Evolutionary conservation across 345 rosid species (phyloP), one percentile per base, ranked within the genome.

Genomic region (Psidium guajava): DNA sequence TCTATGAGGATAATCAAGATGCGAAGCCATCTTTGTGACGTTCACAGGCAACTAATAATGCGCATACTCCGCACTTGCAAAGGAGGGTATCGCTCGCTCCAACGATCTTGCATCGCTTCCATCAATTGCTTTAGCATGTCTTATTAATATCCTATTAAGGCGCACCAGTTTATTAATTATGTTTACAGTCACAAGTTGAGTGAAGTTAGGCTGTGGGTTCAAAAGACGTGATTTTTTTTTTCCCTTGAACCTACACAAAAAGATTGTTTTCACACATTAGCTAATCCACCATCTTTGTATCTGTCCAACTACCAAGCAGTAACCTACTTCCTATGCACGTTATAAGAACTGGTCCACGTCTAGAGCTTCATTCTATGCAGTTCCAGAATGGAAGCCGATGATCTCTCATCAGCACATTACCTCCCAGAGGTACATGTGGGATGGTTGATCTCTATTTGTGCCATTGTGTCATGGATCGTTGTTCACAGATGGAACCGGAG

Each of bases 401-500:
- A 47, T 55, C 85, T 55, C 22, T 53, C n/a, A 47, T 56, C 11
- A n/a, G 36, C 59, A 47, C 21, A 28, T 32, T 55, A 16, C 25
- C 27, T 49, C 53, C n/a, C 36, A 40, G 52, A 49, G 22, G 54
- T 27, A 25, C 59, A 7, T 22, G 49, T 16, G 32, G 85, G 85
- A 55, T 57, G 87, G 36, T 57, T 89, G 85, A 86, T 91, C 86
- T 20, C 89, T 82, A 89, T 86, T 90, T 92, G 92, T 87, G 82
- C 88, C 87, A n/a, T 94, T 47, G 54, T 88, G 81, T 91, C 97
- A 52, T 95, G 95, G 96, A 86, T 97, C 61, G 89, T 93, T 81
- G 56, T 93, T 82, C 94, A 95, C 85, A 87, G 96, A 85, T 95
- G 98, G 98, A 91, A 86, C 87, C 98, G 95, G 80, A 94, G 95